Base-by-base conservation (phyloP, 768 basidiomycete species). In the Leucocoprinus sp. region DNA sequence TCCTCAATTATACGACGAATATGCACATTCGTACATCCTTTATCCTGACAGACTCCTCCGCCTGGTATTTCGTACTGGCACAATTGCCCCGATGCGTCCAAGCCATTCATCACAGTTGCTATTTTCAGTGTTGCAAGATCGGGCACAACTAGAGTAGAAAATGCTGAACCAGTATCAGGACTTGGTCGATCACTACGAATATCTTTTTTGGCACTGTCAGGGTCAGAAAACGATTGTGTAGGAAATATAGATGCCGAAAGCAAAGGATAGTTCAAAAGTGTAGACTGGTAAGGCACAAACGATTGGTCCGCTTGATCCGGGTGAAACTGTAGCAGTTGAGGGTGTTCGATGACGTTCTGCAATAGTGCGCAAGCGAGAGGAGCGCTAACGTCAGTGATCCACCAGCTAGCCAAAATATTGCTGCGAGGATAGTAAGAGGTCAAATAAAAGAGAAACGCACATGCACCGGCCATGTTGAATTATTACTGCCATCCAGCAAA, bases 1-100 rank as follows among this genome's bases (percentile, higher is more conserved):
- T 49, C 38, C 15, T 8, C 39, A 28, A 17, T 26, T 57, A 60
- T 31, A 52, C 51, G 45, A 62, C 63, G 64, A 49, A 86, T 66
- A 58, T 90, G 87, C 33, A 84, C 49, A 61, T 87, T 81, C 58
- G 72, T 67, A 56, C 87, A 90, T 23, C 66, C 65, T 42, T 62
- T 67, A 60, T 89, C 87, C 39, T 80, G 75, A 58, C 87, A 90
- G 37, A 76, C 75, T 42, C 87, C 87, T 50, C 82, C 82, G n/a
- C 87, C 86, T 33, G 86, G 85, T 38, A 88, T 69, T 59, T 90
- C 87, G 49, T 78, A 90, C 57, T 73, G 76, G 61, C 87, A 90
- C 23, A 90, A 69, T 57, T 69, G 73, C 52, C 73, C 74, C 48
- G 56, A 59, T 44, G 75, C 72, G 51, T 75, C 72, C 50, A 79